phyloP scores from a whole-genome alignment of 106 monocot species.

The Dendrobium huoshanense region DNA sequence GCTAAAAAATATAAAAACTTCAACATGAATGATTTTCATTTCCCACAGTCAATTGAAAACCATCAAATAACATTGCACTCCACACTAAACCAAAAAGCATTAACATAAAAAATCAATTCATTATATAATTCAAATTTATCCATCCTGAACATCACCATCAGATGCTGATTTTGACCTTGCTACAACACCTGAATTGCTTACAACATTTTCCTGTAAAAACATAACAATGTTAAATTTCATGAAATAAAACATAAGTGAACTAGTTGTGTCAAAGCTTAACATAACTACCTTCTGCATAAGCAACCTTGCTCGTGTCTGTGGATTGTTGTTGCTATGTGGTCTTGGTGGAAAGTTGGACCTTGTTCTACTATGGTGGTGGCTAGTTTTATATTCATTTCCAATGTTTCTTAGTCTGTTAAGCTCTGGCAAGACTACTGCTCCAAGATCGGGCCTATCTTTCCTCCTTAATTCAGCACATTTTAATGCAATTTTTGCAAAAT shows the following conservation, averaged over 20 bases:
- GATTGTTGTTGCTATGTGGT: not conserved
- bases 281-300: not conserved
- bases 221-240: not conserved
- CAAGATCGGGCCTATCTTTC: constrained; percentile 23
- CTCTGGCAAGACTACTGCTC: constrained; percentile 48
- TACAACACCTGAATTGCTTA: not conserved
- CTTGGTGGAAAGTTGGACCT: not conserved
- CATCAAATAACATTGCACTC: not conserved
- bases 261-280: not conserved
- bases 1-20: not conserved
- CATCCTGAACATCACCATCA: not conserved
- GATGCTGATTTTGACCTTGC: not conserved
- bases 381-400: constrained; percentile 21
- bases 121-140: not conserved
- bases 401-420: constrained; percentile 42
- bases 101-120: not conserved
- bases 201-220: constrained; percentile 6
- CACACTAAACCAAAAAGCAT: not conserved
- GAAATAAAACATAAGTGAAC: not conserved
- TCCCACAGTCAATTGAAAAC: not conserved
- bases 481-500: constrained; percentile 48
- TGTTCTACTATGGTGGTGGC: not conserved
- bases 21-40: not conserved
- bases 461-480: constrained; percentile 27
- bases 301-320: not conserved